These are phyloP conservation scores for Trametopsis cervina DNA, from an alignment of 768 basidiomycete genomes.

Conservation along the genomic window DNA sequence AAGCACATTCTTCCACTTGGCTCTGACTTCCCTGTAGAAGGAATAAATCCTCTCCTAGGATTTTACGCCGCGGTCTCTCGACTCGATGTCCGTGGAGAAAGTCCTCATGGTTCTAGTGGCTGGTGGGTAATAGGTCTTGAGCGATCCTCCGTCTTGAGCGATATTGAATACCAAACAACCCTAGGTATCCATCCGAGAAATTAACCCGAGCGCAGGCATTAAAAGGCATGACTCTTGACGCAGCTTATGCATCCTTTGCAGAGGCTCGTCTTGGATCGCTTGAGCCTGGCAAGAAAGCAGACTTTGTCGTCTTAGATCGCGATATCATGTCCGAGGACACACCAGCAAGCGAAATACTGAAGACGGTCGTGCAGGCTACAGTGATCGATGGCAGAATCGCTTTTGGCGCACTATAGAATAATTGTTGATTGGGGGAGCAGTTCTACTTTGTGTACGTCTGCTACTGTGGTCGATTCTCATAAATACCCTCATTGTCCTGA, in stretches of 20 bases:
- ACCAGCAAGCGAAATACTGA: constrained; percentile 51
- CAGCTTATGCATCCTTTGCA: constrained; percentile 82
- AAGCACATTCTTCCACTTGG: constrained; percentile 69
- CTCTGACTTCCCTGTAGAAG: constrained; percentile 92
- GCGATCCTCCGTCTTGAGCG: background rate
- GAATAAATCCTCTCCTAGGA: constrained; percentile 80
- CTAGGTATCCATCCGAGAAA: constrained; percentile 70
- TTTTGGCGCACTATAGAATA: constrained; percentile 40
- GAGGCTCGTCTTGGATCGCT: constrained; percentile 71
- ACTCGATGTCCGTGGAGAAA: constrained; percentile 56
- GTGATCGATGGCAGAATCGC: constrained; percentile 66
- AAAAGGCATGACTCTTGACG: constrained; percentile 85
- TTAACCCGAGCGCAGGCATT: constrained; percentile 78
- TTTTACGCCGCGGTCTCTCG: constrained; percentile 88
- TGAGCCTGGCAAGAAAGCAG: constrained; percentile 72
- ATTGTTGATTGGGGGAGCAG: background rate
- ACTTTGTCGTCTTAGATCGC: constrained; percentile 77
- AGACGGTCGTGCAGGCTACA: constrained; percentile 62
- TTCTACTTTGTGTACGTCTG: background rate
- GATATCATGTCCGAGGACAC: constrained; percentile 71
- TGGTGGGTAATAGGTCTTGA: constrained; percentile 48
- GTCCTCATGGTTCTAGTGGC: constrained; percentile 77
- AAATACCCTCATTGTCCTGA: too few species aligned
- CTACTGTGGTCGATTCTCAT: background rate
- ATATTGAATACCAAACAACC: background rate